phyloP scores from a whole-genome alignment of 2,329 filamentous ascomycete species.

The Chalaropsis ovoidea region DNA sequence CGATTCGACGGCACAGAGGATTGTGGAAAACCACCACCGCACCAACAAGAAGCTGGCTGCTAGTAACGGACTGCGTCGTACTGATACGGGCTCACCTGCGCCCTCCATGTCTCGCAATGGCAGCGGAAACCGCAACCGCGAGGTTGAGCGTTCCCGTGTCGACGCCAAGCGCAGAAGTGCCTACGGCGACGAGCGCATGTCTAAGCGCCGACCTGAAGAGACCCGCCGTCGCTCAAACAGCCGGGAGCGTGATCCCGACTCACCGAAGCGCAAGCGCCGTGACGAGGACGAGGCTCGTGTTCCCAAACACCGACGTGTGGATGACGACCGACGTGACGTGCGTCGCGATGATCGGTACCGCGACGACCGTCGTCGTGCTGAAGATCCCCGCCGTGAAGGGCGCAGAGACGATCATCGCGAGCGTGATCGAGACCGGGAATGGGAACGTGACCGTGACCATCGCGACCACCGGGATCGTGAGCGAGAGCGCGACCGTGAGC shows the following conservation, averaged over 20 bases:
- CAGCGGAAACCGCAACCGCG: conserved; percentile 42
- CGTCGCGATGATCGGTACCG: conserved; percentile 24
- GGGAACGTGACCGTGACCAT: conserved; percentile 27
- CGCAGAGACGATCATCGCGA: conserved; percentile 33
- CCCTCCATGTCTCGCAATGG: conserved; percentile 37
- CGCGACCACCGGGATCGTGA: conserved; percentile 28
- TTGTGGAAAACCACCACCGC: conserved; percentile 85
- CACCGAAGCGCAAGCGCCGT: conserved; percentile 26
- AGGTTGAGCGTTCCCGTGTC: conserved; percentile 36
- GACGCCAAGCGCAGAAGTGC: conserved; percentile 54
- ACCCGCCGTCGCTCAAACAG: conserved; percentile 27
- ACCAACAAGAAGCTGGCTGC: conserved; percentile 71
- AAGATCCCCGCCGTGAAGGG: conserved; percentile 29
- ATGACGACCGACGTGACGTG: conserved; percentile 34
- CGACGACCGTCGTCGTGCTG: conserved; percentile 27
- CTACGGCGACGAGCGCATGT: conserved; percentile 34
- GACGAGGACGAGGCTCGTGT: conserved; percentile 31
- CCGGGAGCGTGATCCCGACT: conserved; percentile 33
- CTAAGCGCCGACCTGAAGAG: conserved; percentile 45
- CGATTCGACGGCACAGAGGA: conserved; percentile 63
- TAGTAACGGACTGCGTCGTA: conserved; percentile 50
- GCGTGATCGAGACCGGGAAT: conserved; percentile 28
- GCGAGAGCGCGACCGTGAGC: conserved; percentile 26
- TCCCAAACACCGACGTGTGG: conserved; percentile 37
- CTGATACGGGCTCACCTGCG: conserved; percentile 62